These are phyloP conservation scores for Ophiostoma novo-ulmi DNA, from an alignment of 2,329 filamentous ascomycete genomes.

Conservation along the genomic window DNA sequence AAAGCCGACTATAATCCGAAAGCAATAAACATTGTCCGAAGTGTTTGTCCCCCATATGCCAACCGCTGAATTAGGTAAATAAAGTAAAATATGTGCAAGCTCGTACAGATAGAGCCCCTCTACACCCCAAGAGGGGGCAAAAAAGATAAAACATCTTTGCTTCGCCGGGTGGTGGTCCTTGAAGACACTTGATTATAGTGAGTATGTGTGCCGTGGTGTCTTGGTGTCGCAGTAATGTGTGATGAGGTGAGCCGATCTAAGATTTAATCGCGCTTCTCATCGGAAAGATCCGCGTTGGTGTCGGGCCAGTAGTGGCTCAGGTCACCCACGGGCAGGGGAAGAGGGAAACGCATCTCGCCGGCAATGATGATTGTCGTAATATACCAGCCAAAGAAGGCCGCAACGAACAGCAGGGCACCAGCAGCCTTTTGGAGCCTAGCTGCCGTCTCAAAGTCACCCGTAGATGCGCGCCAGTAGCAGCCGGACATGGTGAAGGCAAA, in stretches of 20 bases:
- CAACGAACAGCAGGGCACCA: slow-evolving; percentile 42
- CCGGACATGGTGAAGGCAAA: slow-evolving; percentile 44
- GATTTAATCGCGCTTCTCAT: slow-evolving; percentile 20
- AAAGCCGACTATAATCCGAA: not conserved
- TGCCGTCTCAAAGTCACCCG: slow-evolving; percentile 41
- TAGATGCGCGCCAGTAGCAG: slow-evolving; percentile 46
- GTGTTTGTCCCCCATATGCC: not conserved
- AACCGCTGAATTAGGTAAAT: not conserved
- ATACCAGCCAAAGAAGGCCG: slow-evolving; percentile 47
- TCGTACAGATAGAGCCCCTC: not conserved
- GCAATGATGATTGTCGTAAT: slow-evolving; percentile 51
- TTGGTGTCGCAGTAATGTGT: not conserved
- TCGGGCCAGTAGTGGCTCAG: slow-evolving; percentile 46
- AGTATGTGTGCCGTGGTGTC: not conserved
- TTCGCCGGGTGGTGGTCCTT: not conserved
- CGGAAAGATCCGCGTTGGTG: slow-evolving; percentile 33
- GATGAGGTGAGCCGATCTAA: not conserved
- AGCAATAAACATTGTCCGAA: not conserved
- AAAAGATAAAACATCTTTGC: not conserved
- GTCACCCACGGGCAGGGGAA: slow-evolving; percentile 48
- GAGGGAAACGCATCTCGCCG: slow-evolving; percentile 47
- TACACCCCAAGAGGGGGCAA: not conserved
- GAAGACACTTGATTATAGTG: not conserved
- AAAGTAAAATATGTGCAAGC: not conserved
- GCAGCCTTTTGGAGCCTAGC: slow-evolving; percentile 42